These are phyloP conservation scores for Spergularia azorica DNA, from an alignment of 179 eudicot species.

Conservation along the genomic window DNA sequence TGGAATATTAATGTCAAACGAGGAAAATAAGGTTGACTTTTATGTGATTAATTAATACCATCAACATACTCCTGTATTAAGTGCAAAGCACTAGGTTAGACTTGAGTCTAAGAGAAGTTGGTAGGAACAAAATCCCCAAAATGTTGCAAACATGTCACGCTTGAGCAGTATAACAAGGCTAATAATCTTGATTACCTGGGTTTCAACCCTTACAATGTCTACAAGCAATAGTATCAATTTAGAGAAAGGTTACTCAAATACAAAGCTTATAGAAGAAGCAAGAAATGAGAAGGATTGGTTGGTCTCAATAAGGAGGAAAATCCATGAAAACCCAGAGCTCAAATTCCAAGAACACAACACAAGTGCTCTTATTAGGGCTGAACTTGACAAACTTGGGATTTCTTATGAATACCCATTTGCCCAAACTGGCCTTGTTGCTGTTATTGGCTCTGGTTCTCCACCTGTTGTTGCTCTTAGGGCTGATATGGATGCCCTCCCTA, in stretches of 20 bases:
- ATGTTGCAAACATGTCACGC: neutral
- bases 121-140: no score
- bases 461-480: constrained; percentile 89
- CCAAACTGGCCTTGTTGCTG: constrained; percentile 77
- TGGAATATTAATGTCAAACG: no score
- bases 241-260: constrained; percentile 35
- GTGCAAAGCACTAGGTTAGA: no score
- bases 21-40: no score
- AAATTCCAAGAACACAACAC: constrained; percentile 74
- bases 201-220: neutral
- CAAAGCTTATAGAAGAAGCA: constrained; percentile 47
- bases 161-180: neutral
- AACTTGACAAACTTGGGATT: constrained; percentile 65
- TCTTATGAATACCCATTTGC: constrained; percentile 71
- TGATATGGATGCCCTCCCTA: constrained; percentile 86
- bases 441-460: constrained; percentile 57
- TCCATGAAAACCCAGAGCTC: constrained; percentile 87
- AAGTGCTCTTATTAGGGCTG: constrained; percentile 64
- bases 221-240: neutral
- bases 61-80: no score
- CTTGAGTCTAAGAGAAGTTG: no score
- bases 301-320: constrained; percentile 62
- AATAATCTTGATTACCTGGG: constrained; percentile 5
- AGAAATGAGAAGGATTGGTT: constrained; percentile 62
- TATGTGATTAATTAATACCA: no score